Evolutionary conservation across 2,329 filamentous ascomycete species (phyloP), one percentile per base, ranked within the genome.

Genomic region (Alternaria atra): DNA sequence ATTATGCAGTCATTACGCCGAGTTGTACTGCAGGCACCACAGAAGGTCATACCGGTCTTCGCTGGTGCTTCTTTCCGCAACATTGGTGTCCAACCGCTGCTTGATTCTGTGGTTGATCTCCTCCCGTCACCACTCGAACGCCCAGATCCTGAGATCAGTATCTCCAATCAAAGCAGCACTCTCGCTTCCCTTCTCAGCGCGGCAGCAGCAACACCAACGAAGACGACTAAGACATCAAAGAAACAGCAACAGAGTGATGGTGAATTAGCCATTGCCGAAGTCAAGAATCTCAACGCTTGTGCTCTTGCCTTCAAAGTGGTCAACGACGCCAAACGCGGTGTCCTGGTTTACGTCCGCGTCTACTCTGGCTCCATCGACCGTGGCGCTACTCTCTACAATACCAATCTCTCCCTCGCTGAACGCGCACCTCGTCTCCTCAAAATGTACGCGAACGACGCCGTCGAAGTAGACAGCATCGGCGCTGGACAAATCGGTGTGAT

Each of bases 401-500:
- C 94, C 10, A 93, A 92, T 66, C 85, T 97, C 2, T 86, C 90
- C 59, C 81, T 88, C n/a, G 89, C 90, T 0, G 95, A 98, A 75
- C 87, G 90, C 51, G 91, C 92, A 0, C 90, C 93, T 55, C 89
- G 91, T 4, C 86, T 98, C 35, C 82, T 97, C 56, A 93, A 94
- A 68, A 96, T 98, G 82, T 96, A 95, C 62, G 95, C 93, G 52
- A 90, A 90, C 35, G 92, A 96, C 73, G 91, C 94, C 0, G 87
- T 96, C 15, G 93, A 97, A 65, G 90, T 98, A 23, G 87, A 90
- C 20, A 87, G 89, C 29, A 91, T 99, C 37, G 84, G 88, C 3
- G 88, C 92, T 0, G 95, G 95, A 0, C 94, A 98, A 75, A 99
- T 99, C 62, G 95, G 95, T 32, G 95, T 97, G 4, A 90, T 99